phyloP scores from a whole-genome alignment of 805 yeast species.

The Hanseniaspora lachancei region DNA sequence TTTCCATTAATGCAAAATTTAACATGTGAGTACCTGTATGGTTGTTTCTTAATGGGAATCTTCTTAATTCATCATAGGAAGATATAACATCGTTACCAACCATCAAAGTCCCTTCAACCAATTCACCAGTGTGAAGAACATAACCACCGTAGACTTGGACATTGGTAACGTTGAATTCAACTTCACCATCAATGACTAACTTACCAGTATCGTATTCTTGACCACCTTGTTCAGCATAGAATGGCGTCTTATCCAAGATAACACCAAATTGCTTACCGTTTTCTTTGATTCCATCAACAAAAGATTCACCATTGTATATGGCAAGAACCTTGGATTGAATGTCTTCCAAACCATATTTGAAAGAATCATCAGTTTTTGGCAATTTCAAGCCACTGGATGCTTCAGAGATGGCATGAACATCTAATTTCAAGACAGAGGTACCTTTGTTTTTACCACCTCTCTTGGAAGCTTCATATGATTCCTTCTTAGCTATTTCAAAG shows the following conservation, averaged over 20 bases:
- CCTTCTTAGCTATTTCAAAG: conserved; percentile 79
- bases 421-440: conserved; percentile 57
- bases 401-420: conserved; percentile 76
- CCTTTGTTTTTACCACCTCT: conserved; percentile 58
- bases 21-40: conserved; percentile 97
- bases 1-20: conserved; percentile 75
- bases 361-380: conserved; percentile 71
- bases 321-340: conserved; percentile 36
- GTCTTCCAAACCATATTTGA: conserved; percentile 63
- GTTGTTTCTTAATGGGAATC: conserved; percentile 93
- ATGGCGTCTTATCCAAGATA: conserved; percentile 76
- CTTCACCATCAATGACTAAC: conserved; percentile 71
- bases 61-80: conserved; percentile 79
- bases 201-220: conserved; percentile 94
- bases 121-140: conserved; percentile 83
- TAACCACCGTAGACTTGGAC: conserved; percentile 91
- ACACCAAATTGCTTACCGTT: conserved; percentile 56
- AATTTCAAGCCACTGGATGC: conserved; percentile 47
- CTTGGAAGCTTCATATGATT: conserved; percentile 89
- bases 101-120: conserved; percentile 61
- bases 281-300: conserved; percentile 30
- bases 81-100: conserved; percentile 67
- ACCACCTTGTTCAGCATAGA: conserved; percentile 99
- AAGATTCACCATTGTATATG: conserved; percentile 17
- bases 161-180: conserved; percentile 81